Evolutionary conservation across 371 early-diverging fungal genomes (phyloP).

Genomic region (Dichotomocladium elegans): DNA sequence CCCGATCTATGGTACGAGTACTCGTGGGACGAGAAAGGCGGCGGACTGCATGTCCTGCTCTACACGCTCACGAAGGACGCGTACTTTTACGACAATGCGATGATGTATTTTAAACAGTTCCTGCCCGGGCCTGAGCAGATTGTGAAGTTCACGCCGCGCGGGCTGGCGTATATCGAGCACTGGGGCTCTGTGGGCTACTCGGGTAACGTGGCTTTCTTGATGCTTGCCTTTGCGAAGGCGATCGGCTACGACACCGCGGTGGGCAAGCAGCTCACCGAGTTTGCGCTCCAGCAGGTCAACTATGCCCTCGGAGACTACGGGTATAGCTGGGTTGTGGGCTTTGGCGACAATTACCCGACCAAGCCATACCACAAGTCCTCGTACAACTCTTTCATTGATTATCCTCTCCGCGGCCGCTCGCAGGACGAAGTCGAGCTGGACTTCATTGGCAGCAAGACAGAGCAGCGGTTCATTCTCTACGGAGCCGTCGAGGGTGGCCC

Average conservation of each 20-base stretch:
- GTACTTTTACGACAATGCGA: constrained; percentile 42
- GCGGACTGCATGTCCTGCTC: constrained; percentile 40
- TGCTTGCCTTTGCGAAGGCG: constrained; percentile 47
- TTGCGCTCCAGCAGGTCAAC: constrained; percentile 55
- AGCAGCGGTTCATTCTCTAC: constrained; percentile 49
- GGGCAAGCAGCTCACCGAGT: constrained; percentile 33
- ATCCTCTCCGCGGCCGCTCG: constrained; percentile 46
- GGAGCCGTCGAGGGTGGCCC: constrained; percentile 59
- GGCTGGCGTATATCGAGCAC: constrained; percentile 47
- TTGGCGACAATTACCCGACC: constrained; percentile 49
- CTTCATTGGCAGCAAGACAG: constrained; percentile 36
- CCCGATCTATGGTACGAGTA: constrained; percentile 44
- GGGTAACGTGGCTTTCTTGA: constrained; percentile 47
- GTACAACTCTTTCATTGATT: constrained; percentile 55
- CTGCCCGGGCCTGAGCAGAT: constrained; percentile 38
- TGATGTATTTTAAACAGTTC: constrained; percentile 47
- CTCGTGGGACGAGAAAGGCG: constrained; percentile 57
- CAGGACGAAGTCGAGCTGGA: constrained; percentile 45
- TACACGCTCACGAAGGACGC: constrained; percentile 42
- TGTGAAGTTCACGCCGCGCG: constrained; percentile 53
- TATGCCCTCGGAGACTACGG: constrained; percentile 59
- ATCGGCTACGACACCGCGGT: constrained; percentile 30
- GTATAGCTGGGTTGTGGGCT: constrained; percentile 54
- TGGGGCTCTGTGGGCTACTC: constrained; percentile 59
- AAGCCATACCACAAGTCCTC: constrained; percentile 56